Base-by-base conservation (phyloP, 2,329 filamentous ascomycete genomes). In the Aspergillus sp. region DNA sequence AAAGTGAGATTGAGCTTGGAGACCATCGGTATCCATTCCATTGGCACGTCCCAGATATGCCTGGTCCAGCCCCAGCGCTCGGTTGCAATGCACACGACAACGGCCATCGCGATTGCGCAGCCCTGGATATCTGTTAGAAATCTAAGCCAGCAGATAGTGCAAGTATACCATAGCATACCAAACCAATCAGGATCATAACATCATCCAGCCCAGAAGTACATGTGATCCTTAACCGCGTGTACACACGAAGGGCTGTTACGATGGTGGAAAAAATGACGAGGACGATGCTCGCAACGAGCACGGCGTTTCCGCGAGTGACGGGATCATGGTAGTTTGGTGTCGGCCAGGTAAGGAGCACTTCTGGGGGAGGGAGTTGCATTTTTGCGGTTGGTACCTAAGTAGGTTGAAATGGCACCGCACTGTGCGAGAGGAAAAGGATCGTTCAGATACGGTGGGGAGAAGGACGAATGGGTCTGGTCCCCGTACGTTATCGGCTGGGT, bases 151-250 rank as follows among this genome's bases (percentile, higher is more conserved):
- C 6, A 15, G 12, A 6, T 15, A 15, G n/a, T 2, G 14, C 14
- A 15, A 7, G 23, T 4, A n/a, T n/a, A 12, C 14, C 4, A 37
- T 37, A 21, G 62, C 65, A 21, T 63, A 80, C 60, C 63, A 81
- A 71, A 9, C 77, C 75, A 37, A 77, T 44, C 37, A 78, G 63
- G 49, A 82, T 78, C 11, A 82, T 64, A 17, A 74, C 58, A 63
- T 83, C 80, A 58, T 83, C 80, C 6, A 78, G 21, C 14, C 80
- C 81, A 27, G 76, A 70, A 19, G 76, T 81, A 60, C 72, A 77
- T 11, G 77, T 77, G 24, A 82, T 72, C 12, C 66, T 63, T 1
- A 80, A 27, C 15, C 81, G 73, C 15, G 79, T 79, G 67, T 77
- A 83, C 45, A 82, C 68, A 19, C 81, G 76, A 33, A 80, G 70